Evolutionary conservation across 2,329 filamentous ascomycete species (phyloP).

Genomic region (Thielaviopsis cerberus): DNA sequence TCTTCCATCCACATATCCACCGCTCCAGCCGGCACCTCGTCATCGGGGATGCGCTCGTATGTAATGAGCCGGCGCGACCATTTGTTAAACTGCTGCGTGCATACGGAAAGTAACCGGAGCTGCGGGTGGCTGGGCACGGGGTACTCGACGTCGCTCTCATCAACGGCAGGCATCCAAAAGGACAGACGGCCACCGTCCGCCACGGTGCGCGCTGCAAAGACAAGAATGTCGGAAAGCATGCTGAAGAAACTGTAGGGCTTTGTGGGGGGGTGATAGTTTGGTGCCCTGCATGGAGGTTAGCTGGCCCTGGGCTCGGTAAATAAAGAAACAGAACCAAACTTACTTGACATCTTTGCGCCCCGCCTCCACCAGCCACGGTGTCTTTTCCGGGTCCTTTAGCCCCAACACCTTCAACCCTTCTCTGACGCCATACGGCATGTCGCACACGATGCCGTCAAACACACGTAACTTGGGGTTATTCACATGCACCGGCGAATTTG

Average conservation of each 20-base stretch:
- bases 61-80: conserved; percentile 84
- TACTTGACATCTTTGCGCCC: conserved; percentile 52
- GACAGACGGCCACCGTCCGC: conserved; percentile 64
- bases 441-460: conserved; percentile 83
- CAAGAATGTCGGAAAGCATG: conserved; percentile 76
- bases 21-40: conserved; percentile 28
- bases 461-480: conserved; percentile 27
- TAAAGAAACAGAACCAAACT: conserved; percentile 16
- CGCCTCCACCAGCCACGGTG: conserved; percentile 43
- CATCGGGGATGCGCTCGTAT: conserved; percentile 53
- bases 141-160: conserved; percentile 58
- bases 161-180: conserved; percentile 94
- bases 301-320: too few relatives aligned
- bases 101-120: conserved; percentile 55
- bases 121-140: conserved; percentile 58
- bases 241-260: conserved; percentile 79
- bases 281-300: conserved; percentile 24
- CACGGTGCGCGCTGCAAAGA: conserved; percentile 59
- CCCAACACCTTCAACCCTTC: conserved; percentile 84
- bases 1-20: conserved; percentile 18
- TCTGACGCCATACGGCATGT: conserved; percentile 87
- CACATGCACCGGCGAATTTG: conserved; percentile 57
- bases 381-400: conserved; percentile 45
- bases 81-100: conserved; percentile 75
- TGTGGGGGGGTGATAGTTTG: conserved; percentile 69